Evolutionary conservation across 2,329 filamentous ascomycete species (phyloP), one percentile per base, ranked within the genome.

Genomic region (Parafenestella ontariensis): DNA sequence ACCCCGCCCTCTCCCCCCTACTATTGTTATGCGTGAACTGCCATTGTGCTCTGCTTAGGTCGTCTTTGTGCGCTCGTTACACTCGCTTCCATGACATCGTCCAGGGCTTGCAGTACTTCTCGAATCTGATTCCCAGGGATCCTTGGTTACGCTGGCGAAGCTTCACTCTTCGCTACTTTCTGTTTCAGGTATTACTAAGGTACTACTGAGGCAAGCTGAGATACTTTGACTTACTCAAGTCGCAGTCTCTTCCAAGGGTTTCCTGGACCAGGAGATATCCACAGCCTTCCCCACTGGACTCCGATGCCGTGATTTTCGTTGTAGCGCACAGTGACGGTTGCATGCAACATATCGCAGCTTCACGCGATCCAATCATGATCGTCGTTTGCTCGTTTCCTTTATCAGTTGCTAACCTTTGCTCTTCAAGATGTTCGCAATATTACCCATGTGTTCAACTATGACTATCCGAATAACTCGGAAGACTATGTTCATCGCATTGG

Each of bases 361-460:
- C 83, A 82, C 81, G 84, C 80, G 83, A 77, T 76, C 82, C 80
- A 79, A 82, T 82, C 79, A 77, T 83, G 83, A 78, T 79, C 77
- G 70, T 68, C 75, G 62, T 74, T 74, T 78, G 72, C 72, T 78
- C 70, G 67, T 63, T 65, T 62, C 56, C 73, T 73, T 79, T 73
- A 77, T 72, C 66, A 64, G 82, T 79, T 87, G 87, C 92, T 96
- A 96, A 96, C 90, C 85, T 86, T 79, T 85, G 77, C 82, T 78
- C 82, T 83, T 81, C 76, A 97, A 98, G 95, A 99, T 90, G 95
- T 99, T 84, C 94, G 93, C 83, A 96, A 99, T 86, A 99, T 99
- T 84, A 98, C 95, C 82, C 95, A 99, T 83, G 95, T 99, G 82
- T 87, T 99, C 83, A 98, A 98, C 88, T 97, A 98, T 91, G 95